Conservation (phyloP, 2,329 filamentous ascomycete genomes). For the Fusarium illudens region DNA sequence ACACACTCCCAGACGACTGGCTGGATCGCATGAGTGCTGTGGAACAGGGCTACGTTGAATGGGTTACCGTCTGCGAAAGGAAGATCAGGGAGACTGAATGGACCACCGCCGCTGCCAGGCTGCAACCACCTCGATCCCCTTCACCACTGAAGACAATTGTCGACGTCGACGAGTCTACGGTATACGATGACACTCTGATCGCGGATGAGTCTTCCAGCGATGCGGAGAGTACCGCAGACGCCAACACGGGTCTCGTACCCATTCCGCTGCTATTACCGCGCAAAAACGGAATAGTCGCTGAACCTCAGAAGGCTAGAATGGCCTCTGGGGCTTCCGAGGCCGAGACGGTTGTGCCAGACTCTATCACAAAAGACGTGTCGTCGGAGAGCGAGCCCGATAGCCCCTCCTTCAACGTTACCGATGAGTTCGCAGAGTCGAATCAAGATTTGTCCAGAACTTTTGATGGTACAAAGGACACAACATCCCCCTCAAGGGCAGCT, state of each 20-base stretch:
- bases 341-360: constrained; percentile 35
- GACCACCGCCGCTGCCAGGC: constrained; percentile 37
- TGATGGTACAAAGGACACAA: constrained; percentile 28
- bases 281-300: constrained; percentile 14
- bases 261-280: constrained; percentile 36
- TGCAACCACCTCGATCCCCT: constrained; percentile 32
- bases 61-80: constrained; percentile 80
- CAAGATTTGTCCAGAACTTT: constrained; percentile 14
- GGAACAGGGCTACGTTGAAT: constrained; percentile 80
- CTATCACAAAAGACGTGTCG: constrained; percentile 17
- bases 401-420: constrained; percentile 29
- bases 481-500: constrained; percentile 2
- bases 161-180: constrained; percentile 9
- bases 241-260: constrained; percentile 22
- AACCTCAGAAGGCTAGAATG: constrained; percentile 23
- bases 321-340: constrained; percentile 37
- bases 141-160: constrained; percentile 29
- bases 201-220: constrained; percentile 27
- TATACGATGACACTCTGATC: constrained; percentile 13
- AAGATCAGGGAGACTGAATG: constrained; percentile 75
- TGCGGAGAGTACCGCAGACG: constrained; percentile 26
- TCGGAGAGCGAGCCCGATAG: constrained; percentile 25
- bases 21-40: constrained; percentile 84
- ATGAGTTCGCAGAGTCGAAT: constrained; percentile 28
- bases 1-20: constrained; percentile 87